These are phyloP conservation scores for Sugiyamaella marilandica DNA, from an alignment of 805 yeast species.

Conservation along the genomic window DNA sequence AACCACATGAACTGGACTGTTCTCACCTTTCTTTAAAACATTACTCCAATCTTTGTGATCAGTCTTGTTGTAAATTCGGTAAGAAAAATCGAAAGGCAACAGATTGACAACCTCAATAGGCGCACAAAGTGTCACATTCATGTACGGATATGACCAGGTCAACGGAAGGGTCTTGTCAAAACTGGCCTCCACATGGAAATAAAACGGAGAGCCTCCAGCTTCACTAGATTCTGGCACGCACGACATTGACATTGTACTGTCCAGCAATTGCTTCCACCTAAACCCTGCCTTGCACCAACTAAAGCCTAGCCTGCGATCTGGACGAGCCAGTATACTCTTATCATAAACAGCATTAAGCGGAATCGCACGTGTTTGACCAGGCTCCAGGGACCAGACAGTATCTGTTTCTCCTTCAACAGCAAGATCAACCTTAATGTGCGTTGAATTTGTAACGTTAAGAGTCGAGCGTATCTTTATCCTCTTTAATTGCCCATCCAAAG, in stretches of 20 bases:
- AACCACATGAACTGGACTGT: constrained; percentile 75
- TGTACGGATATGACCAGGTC: constrained; percentile 74
- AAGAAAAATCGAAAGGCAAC: constrained; percentile 74
- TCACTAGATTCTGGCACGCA: constrained; percentile 46
- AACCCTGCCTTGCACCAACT: constrained; percentile 64
- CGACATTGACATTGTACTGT: constrained; percentile 48
- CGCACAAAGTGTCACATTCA: constrained; percentile 71
- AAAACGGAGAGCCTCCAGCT: constrained; percentile 41
- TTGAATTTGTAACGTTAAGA: constrained; percentile 59
- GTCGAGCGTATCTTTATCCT: constrained; percentile 75
- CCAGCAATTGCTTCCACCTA: constrained; percentile 59
- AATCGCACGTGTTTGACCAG: constrained; percentile 58
- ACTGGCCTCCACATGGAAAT: constrained; percentile 67
- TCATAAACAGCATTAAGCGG: constrained; percentile 69
- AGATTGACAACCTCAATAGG: constrained; percentile 83
- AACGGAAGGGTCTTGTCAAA: constrained; percentile 69
- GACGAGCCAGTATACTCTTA: constrained; percentile 56
- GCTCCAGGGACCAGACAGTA: constrained; percentile 40
- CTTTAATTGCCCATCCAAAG: constrained; percentile 70
- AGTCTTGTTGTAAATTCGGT: constrained; percentile 71
- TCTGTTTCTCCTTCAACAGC: constrained; percentile 36
- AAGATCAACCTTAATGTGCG: constrained; percentile 51
- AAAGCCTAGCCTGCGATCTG: constrained; percentile 51
- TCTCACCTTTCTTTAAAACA: constrained; percentile 55
- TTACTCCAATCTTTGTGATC: constrained; percentile 64